Evolutionary conservation across 2,329 filamentous ascomycete genomes (phyloP), one percentile per base, ranked within the genome.

Genomic region (Phaeosphaeriaceae sp.): DNA sequence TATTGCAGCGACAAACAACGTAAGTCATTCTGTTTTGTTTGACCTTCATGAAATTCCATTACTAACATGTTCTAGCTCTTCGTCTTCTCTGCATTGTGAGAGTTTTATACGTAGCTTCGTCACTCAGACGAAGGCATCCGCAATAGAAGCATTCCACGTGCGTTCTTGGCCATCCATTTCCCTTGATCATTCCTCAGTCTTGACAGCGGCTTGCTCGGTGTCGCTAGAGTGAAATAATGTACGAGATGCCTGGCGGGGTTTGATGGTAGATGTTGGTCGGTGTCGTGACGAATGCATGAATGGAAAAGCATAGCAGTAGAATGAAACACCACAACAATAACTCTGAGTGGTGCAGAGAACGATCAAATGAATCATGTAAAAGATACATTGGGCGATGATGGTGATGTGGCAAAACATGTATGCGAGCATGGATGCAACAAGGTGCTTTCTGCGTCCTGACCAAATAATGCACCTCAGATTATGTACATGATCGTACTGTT

Each of bases 1-100:
- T 58, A 99, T 99, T 84, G 95, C 95, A 70, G 95, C 95, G 61
- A 99, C 95, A 66, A 99, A 99, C 85, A 99, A 99, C 82, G 95
- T 98, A 83, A 91, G 94, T 85, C 13, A 17, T n/a, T 44, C 15
- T 30, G 0, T 1, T 0, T 1, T 8, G 26, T 48, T 35, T 22
- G 3, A 23, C 11, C 24, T 26, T 42, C 1, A 6, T 15, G 21
- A 1, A 24, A 19, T 42, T 42, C 30, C 13, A 17, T 9, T 2
- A 23, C 32, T 52, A 52, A 52, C 49, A 17, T 42, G 11, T 22
- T n/a, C 19, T 68, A 85, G 83, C 81, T 85, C 67, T 85, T 84
- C 72, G 83, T 85, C 69, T 85, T 85, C 77, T 84, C 83, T 59
- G 83, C 83, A 70, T 79, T 85, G 75, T 85, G 82, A 75, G 57